A percentile compares a stretch with the other conserved stretches of the same genome.
These are phyloP conservation scores for Sugiyamaella japonica DNA, from an alignment of 1,139 yeast genomes.

Conservation along the genomic window DNA sequence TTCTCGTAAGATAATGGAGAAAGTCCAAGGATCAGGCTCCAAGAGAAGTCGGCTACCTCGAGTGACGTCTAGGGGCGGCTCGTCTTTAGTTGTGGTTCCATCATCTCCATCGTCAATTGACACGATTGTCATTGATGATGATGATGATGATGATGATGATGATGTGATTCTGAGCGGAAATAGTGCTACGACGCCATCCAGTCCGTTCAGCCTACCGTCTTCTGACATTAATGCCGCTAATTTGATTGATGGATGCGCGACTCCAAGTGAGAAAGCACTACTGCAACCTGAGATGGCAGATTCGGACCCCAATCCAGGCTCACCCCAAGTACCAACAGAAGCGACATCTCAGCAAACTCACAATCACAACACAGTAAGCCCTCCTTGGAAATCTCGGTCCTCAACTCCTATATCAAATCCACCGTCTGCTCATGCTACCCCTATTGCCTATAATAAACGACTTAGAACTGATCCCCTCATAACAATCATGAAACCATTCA, in stretches of 20 bases:
- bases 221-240: not conserved
- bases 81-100: not conserved
- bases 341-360: not conserved
- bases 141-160: not conserved
- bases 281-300: no score
- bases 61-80: conserved; percentile 6
- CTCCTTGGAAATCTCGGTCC: not conserved
- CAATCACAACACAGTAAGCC: not conserved
- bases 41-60: conserved; percentile 2
- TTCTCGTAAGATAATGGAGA: not conserved
- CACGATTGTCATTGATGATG: conserved; percentile 1
- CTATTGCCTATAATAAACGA: conserved; percentile 3
- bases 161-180: not conserved
- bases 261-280: no score
- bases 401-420: not conserved
- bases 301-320: not conserved
- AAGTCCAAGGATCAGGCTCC: not conserved
- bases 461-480: conserved; percentile 24
- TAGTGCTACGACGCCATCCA: not conserved
- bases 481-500: conserved; percentile 33
- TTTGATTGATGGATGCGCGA: conserved; percentile 4
- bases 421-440: not conserved
- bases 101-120: not conserved
- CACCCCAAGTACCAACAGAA: not conserved
- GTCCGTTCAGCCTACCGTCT: not conserved